phyloP scores from a whole-genome alignment of 2,329 filamentous ascomycete genomes.

The Sporothrix luriei region DNA sequence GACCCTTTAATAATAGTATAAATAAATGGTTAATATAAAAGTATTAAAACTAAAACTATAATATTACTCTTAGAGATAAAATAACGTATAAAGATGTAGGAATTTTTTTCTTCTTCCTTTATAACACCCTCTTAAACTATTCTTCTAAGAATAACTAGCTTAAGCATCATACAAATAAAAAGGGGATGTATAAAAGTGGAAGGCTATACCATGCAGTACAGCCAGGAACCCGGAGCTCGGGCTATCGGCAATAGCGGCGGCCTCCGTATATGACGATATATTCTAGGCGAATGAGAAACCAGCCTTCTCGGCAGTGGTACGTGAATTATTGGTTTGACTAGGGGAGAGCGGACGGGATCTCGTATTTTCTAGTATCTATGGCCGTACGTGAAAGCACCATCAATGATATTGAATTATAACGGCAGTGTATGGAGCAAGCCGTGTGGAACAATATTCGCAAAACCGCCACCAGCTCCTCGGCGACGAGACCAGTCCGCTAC shows the following conservation, averaged over 20 bases:
- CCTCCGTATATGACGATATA: no score
- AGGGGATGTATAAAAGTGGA: slow-evolving; percentile 17
- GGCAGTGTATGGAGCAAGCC: no score
- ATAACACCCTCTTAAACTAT: neutral
- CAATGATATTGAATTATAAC: no score
- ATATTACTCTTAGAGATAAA: neutral
- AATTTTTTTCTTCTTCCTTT: neutral
- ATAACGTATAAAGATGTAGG: neutral
- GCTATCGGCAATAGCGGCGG: no score
- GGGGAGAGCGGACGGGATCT: slow-evolving; percentile 2
- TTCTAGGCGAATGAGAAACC: no score
- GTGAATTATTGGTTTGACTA: neutral
- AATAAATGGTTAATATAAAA: neutral
- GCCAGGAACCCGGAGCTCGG: no score
- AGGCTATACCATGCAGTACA: slow-evolving; percentile 8
- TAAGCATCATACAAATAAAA: slow-evolving; percentile 9
- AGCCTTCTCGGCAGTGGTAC: no score
- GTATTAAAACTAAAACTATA: neutral
- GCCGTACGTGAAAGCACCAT: neutral
- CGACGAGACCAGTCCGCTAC: no score
- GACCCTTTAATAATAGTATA: neutral
- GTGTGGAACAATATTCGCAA: no score
- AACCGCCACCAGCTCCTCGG: no score
- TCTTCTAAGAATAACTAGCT: slow-evolving; percentile 15
- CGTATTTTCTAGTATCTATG: neutral